Evolutionary conservation across 306 rosid genomes (phyloP), one percentile per base, ranked within the genome.

Genomic region (Quillaja saponaria): DNA sequence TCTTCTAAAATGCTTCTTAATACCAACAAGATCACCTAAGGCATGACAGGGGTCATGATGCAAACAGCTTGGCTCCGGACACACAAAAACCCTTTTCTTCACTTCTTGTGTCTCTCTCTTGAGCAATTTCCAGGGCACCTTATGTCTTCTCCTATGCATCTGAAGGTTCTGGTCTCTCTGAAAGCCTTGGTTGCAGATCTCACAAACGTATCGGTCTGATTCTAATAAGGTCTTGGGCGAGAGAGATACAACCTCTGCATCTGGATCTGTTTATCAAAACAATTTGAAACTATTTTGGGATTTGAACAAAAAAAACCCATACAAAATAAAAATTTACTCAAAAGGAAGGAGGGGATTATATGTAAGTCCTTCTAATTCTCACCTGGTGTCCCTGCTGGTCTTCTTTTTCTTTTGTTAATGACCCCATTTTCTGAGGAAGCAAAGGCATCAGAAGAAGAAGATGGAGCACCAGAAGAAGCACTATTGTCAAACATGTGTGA

Each of bases 351-450:
- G 20, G 13, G 8, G 6, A 20, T 10, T 12, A 18, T 46, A 6
- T 17, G 50, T 20, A 8, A 7, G 14, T 34, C 39, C 3, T 41
- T 48, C 10, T 49, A 0, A 18, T 5, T 54, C n/a, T n/a, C 75
- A 91, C 99, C 99, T 58, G 99, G 99, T 18, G 99, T 92, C 57
- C 99, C 99, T 10, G 99, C 94, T 0, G 99, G 99, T 73, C 97
- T 81, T 83, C 99, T 67, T 78, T 86, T 92, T 58, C 99, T 78
- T 83, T 85, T 92, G 84, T 65, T 73, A 13, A 52, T 39, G 34
- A 63, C 60, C 10, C 85, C 90, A 76, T 90, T 81, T 65, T 90
- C 84, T 1, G 73, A 76, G 66, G 76, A 72, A 25, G 79, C 37
- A 53, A 71, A 71, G 46, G 75, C 69, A 55, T 73, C 71, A 33